Evolutionary conservation across 2,329 filamentous ascomycete genomes (phyloP).

Genomic region (Fusarium coicis): DNA sequence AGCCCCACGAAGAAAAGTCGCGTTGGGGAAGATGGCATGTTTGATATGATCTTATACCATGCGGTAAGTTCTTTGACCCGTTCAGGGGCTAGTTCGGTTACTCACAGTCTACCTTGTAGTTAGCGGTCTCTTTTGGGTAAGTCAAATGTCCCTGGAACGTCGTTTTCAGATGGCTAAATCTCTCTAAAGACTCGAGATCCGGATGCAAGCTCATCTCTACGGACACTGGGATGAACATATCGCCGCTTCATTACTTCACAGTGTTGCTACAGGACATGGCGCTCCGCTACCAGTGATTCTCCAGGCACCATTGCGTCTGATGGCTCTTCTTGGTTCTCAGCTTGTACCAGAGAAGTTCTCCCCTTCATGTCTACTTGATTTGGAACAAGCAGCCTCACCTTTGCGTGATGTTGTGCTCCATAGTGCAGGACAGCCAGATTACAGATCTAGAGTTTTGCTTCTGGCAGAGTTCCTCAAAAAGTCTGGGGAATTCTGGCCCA

Average conservation of each 20-base stretch:
- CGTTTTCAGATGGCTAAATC: background rate
- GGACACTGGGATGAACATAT: slow-evolving; percentile 1
- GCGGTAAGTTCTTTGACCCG: slow-evolving; percentile 29
- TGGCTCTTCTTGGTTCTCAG: slow-evolving; percentile 29
- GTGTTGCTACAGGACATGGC: background rate
- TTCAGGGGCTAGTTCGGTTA: background rate
- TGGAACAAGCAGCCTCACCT: slow-evolving; percentile 20
- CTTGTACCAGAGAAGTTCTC: slow-evolving; percentile 36
- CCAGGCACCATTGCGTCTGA: slow-evolving; percentile 29
- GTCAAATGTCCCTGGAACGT: background rate
- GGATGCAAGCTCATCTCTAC: slow-evolving; percentile 19
- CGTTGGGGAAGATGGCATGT: slow-evolving; percentile 27
- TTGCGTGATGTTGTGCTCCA: slow-evolving; percentile 21
- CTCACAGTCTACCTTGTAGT: slow-evolving; percentile 25
- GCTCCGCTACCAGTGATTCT: slow-evolving; percentile 15
- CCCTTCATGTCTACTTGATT: slow-evolving; percentile 35
- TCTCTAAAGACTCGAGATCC: slow-evolving; percentile 34
- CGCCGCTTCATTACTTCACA: background rate
- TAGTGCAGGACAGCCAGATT: background rate
- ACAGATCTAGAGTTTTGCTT: slow-evolving; percentile 22
- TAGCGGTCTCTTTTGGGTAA: slow-evolving; percentile 39
- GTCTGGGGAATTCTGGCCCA: slow-evolving; percentile 36
- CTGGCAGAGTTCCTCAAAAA: slow-evolving; percentile 24
- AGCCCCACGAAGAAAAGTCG: slow-evolving; percentile 23
- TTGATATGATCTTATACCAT: slow-evolving; percentile 40